phyloP scores from a whole-genome alignment of 148 eudicot species.

The Cornus kousa region DNA sequence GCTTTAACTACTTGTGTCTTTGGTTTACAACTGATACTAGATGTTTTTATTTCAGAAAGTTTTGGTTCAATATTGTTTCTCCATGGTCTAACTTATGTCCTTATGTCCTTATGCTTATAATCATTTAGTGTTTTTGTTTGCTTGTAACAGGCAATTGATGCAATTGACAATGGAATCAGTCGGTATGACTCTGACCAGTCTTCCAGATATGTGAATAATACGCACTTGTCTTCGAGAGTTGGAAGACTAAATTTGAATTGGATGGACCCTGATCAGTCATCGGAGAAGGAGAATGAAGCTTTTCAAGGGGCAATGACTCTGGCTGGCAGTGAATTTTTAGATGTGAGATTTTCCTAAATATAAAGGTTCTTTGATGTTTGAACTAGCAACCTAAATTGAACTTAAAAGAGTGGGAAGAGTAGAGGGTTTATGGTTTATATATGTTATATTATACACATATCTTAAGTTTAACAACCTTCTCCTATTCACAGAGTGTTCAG shows the following conservation, averaged over 20 bases:
- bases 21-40: no score
- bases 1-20: no score
- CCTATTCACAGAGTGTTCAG: slow-evolving; percentile 35
- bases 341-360: slow-evolving; percentile 31
- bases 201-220: slow-evolving; percentile 49
- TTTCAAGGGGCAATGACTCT: slow-evolving; percentile 48
- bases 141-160: slow-evolving; percentile 58
- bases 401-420: no score
- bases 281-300: slow-evolving; percentile 53
- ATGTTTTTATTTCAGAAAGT: no score
- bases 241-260: slow-evolving; percentile 57
- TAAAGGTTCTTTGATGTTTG: background rate
- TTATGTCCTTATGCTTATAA: no score
- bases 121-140: slow-evolving; percentile 7
- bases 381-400: no score
- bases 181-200: slow-evolving; percentile 42
- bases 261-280: slow-evolving; percentile 56
- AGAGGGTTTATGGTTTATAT: no score
- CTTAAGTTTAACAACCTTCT: background rate
- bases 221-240: slow-evolving; percentile 53
- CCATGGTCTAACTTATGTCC: no score
- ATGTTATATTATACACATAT: no score
- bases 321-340: slow-evolving; percentile 55
- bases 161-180: slow-evolving; percentile 51
- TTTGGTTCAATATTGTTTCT: no score